These are phyloP conservation scores for Corylus americana DNA, from an alignment of 306 rosid species.

Conservation along the genomic window DNA sequence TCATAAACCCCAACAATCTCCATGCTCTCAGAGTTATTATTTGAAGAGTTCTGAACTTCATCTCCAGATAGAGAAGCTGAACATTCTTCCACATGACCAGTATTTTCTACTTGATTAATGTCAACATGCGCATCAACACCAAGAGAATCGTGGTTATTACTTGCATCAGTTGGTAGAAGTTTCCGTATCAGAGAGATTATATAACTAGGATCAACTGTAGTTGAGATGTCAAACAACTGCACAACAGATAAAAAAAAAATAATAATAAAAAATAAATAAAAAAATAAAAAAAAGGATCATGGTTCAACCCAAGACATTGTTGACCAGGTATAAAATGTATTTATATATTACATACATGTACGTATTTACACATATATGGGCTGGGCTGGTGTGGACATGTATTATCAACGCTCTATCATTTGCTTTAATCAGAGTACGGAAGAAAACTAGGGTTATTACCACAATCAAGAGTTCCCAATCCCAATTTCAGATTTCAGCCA, in stretches of 20 bases:
- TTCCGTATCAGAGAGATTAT: slow-evolving; percentile 83
- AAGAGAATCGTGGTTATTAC: slow-evolving; percentile 12
- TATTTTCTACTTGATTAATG: slow-evolving; percentile 21
- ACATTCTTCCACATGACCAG: slow-evolving; percentile 26
- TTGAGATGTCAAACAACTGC: slow-evolving; percentile 86
- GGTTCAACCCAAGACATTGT: too few relatives aligned
- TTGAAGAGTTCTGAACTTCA: neutral
- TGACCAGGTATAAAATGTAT: too few relatives aligned
- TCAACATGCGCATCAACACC: slow-evolving; percentile 23
- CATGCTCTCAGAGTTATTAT: slow-evolving; percentile 42
- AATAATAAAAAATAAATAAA: too few relatives aligned
- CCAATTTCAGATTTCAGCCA: neutral
- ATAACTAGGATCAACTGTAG: slow-evolving; percentile 92
- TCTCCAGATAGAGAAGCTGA: slow-evolving; percentile 26
- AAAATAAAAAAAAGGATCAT: too few relatives aligned
- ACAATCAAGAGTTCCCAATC: neutral
- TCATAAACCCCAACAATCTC: slow-evolving; percentile 43
- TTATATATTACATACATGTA: neutral
- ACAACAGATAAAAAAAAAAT: slow-evolving; percentile 15
- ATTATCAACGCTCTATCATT: neutral
- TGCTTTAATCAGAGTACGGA: neutral
- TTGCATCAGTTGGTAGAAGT: slow-evolving; percentile 57
- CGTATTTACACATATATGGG: neutral
- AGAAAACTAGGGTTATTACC: neutral
- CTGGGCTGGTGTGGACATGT: neutral